A percentile compares a stretch with the other conserved stretches of the same genome.
Evolutionary conservation across 352 stramenopile genomes (phyloP).

Genomic region (Poterioochromonas sp.): DNA sequence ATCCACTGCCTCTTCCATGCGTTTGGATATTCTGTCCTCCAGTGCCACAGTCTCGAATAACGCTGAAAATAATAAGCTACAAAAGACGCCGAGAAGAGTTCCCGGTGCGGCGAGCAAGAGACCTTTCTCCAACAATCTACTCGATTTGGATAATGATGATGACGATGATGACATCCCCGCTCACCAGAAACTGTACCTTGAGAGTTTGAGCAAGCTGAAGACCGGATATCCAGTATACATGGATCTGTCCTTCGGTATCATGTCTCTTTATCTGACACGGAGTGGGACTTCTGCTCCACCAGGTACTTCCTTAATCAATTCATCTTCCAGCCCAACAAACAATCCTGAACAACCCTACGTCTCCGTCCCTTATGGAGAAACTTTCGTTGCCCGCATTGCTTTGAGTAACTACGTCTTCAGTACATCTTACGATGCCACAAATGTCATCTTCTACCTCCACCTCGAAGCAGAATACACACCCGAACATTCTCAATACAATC

Average conservation of each 20-base stretch:
- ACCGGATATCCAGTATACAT: neutral
- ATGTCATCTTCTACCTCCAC: constrained; percentile 2
- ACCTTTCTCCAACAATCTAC: too few species aligned
- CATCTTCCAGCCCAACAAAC: too few species aligned
- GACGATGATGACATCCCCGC: neutral
- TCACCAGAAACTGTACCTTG: neutral
- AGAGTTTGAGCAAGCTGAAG: neutral
- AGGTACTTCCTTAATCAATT: neutral
- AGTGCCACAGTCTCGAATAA: too few species aligned
- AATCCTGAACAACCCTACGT: neutral
- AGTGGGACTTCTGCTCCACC: too few species aligned
- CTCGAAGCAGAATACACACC: neutral
- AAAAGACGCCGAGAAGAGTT: too few species aligned
- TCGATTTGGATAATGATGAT: too few species aligned
- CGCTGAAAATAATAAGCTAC: too few species aligned
- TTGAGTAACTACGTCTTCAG: neutral
- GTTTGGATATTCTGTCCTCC: too few species aligned
- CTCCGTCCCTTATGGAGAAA: neutral
- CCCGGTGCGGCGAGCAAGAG: too few species aligned
- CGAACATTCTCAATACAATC: neutral
- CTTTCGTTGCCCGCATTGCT: neutral
- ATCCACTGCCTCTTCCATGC: too few species aligned
- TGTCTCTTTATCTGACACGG: neutral
- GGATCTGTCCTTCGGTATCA: neutral
- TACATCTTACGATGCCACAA: neutral